Percentiles rank a stretch among this genome's conserved stretches.
phyloP scores from a whole-genome alignment of 1,284 basidiomycete species.

The Ceratobasidium theobromae region DNA sequence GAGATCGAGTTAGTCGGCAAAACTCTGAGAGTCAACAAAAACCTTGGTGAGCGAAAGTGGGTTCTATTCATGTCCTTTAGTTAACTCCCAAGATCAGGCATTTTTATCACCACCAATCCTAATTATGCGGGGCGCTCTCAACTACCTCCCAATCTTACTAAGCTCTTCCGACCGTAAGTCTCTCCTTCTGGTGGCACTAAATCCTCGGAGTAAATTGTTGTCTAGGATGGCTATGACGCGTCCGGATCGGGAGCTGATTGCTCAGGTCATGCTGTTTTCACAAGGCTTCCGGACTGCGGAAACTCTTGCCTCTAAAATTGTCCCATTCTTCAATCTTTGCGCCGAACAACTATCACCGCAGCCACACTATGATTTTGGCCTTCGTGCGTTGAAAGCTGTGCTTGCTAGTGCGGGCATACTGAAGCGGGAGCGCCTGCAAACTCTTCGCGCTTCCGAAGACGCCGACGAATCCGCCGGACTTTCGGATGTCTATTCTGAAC shows the following conservation, averaged over 20 bases:
- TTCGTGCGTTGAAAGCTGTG: conserved; percentile 96
- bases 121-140: conserved; percentile 98
- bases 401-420: conserved; percentile 96
- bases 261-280: conserved; percentile 99
- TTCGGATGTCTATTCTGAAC: conserved; percentile 77
- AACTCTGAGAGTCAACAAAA: conserved; percentile 87
- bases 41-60: conserved; percentile 65
- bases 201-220: conserved; percentile 32
- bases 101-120: conserved; percentile 97
- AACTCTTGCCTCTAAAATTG: conserved; percentile 92
- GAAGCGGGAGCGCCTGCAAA: conserved; percentile 84
- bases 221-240: conserved; percentile 97
- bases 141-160: conserved; percentile 94
- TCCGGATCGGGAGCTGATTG: conserved; percentile 96
- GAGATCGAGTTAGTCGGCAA: conserved; percentile 98
- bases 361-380: conserved; percentile 98
- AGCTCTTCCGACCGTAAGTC: conserved; percentile 86
- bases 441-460: conserved; percentile 45
- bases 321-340: conserved; percentile 99
- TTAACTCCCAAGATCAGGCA: conserved; percentile 52
- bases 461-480: conserved; percentile 50
- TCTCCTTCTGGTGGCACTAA: conserved; percentile 3
- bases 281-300: conserved; percentile 99
- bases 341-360: conserved; percentile 96
- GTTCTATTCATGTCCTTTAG: neutral